These are phyloP conservation scores for Jamesozyma rosinii DNA, from an alignment of 805 yeast species.

Conservation along the genomic window DNA sequence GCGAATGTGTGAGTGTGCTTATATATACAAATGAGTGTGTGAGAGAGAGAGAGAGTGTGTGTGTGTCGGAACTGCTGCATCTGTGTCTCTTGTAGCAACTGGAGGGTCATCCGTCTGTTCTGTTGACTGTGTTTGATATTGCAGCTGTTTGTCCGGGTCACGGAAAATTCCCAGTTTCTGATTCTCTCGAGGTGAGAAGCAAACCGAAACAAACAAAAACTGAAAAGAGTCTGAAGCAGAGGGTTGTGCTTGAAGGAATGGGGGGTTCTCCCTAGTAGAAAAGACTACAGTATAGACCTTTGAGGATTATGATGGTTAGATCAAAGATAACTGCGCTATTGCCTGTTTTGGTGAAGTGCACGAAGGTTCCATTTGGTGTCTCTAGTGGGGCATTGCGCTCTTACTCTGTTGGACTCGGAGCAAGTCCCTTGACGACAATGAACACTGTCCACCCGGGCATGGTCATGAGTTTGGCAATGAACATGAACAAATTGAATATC, in stretches of 20 bases:
- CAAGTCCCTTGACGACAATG: not conserved
- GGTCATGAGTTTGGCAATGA: not conserved
- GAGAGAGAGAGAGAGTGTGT: too few relatives aligned
- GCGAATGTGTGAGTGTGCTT: too few relatives aligned
- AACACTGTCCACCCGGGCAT: not conserved
- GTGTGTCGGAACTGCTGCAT: too few relatives aligned
- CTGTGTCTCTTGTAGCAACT: too few relatives aligned
- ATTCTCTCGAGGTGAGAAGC: not conserved
- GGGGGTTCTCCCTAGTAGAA: not conserved
- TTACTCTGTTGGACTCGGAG: not conserved
- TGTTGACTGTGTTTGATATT: too few relatives aligned
- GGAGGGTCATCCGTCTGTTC: too few relatives aligned
- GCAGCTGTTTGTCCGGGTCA: too few relatives aligned
- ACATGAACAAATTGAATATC: not conserved
- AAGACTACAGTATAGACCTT: not conserved
- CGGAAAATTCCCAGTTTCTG: too few relatives aligned
- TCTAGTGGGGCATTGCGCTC: not conserved
- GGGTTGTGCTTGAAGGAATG: too few relatives aligned
- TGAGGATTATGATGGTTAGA: not conserved
- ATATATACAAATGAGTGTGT: too few relatives aligned
- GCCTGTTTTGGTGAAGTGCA: not conserved
- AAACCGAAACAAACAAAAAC: not conserved
- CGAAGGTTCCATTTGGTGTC: not conserved
- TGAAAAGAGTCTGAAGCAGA: not conserved
- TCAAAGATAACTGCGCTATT: not conserved